Evolutionary conservation across 2,329 filamentous ascomycete genomes (phyloP).

Genomic region (Claviceps monticola): DNA sequence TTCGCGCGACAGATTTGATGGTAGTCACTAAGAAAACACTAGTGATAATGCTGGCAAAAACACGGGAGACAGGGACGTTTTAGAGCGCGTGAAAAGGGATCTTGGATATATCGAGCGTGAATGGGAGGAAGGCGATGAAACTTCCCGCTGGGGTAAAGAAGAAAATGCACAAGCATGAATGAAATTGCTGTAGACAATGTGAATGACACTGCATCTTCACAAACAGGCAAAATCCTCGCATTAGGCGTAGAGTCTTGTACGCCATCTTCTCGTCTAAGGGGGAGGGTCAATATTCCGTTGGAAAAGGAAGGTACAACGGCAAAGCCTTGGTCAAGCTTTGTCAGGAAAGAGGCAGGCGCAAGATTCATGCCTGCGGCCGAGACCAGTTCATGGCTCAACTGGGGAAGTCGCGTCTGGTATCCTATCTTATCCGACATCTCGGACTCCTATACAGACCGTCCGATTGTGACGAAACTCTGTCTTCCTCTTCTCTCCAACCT

Average conservation of each 20-base stretch:
- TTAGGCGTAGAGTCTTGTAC: not conserved
- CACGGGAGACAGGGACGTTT: conserved; percentile 68
- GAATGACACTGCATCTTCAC: not conserved
- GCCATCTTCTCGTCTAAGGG: not conserved
- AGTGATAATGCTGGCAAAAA: conserved; percentile 85
- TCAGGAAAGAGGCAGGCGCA: not conserved
- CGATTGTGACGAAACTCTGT: not conserved
- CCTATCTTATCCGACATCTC: not conserved
- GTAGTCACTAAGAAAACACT: conserved; percentile 7
- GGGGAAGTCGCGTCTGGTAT: not conserved
- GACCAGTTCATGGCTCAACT: not conserved
- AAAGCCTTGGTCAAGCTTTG: not conserved
- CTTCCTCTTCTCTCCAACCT: not conserved
- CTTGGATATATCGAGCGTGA: conserved; percentile 76
- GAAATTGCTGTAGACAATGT: not conserved
- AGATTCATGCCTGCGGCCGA: not conserved
- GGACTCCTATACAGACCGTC: not conserved
- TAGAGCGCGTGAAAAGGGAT: conserved; percentile 69
- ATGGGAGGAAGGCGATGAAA: conserved; percentile 78
- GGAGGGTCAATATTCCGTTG: too few species aligned
- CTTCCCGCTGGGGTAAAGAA: conserved; percentile 60
- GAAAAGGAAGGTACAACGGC: not conserved
- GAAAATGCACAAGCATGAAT: conserved; percentile 12
- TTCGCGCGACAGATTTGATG: not conserved
- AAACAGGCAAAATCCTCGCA: not conserved